A percentile compares a stretch with the other conserved stretches of the same genome.
Evolutionary conservation across 352 stramenopile species (phyloP).

Genomic region (Pythium rhizo-oryzae): DNA sequence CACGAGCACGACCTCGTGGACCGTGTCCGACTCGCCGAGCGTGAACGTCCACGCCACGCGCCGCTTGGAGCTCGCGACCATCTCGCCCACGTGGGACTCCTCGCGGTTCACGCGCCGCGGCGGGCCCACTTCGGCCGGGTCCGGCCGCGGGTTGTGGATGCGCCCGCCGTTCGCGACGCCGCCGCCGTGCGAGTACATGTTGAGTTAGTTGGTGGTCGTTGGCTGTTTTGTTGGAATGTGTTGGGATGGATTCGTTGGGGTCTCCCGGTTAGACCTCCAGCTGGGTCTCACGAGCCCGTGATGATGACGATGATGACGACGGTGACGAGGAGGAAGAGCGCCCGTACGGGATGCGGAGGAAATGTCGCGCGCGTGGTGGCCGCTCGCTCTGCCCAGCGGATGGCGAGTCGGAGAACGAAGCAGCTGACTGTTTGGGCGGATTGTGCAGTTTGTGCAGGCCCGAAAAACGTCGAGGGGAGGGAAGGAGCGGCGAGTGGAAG

Average conservation of each 20-base stretch:
- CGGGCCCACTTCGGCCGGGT: conserved; percentile 66
- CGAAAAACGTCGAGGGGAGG: neutral
- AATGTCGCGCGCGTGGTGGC: conserved; percentile 16
- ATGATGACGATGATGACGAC: conserved; percentile 15
- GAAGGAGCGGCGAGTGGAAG: neutral
- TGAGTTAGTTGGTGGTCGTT: neutral
- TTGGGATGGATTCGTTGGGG: too few species aligned
- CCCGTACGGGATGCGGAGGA: neutral
- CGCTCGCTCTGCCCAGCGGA: neutral
- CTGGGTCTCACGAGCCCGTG: neutral
- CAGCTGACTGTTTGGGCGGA: conserved; percentile 11
- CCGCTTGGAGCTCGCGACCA: conserved; percentile 82
- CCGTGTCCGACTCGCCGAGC: conserved; percentile 68
- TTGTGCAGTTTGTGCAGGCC: too few species aligned
- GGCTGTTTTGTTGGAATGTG: too few species aligned
- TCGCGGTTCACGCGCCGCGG: conserved; percentile 75
- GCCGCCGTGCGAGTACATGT: conserved; percentile 62
- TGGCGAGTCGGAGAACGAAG: neutral
- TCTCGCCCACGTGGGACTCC: conserved; percentile 80
- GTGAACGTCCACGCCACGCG: conserved; percentile 85
- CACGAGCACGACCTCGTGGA: conserved; percentile 76
- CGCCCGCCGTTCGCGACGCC: conserved; percentile 43
- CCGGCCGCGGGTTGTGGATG: conserved; percentile 74
- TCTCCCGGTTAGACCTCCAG: too few species aligned
- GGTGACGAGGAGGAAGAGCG: neutral